Base-by-base conservation (phyloP, 2,329 filamentous ascomycete species). In the Colletotrichum trifolii region DNA sequence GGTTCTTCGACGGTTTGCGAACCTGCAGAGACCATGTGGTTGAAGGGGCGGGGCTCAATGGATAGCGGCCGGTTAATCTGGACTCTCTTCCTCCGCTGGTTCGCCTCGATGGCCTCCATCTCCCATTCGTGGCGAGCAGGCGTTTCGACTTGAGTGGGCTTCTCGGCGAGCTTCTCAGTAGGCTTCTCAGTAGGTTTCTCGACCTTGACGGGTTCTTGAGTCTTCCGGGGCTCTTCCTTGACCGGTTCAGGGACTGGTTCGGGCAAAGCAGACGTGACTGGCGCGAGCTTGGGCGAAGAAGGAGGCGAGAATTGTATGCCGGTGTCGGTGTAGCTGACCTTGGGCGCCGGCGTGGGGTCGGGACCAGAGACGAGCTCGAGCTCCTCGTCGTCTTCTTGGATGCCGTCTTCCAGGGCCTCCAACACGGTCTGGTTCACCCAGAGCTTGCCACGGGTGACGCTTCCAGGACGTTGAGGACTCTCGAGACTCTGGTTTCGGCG, bases 221-320 rank as follows among this genome's bases (percentile, higher is more conserved):
- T 72, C 45, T 71, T 54, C 64, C 72, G 15, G 42, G 67, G 54
- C 25, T 25, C 25, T 5, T 25, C 25, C 25, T 5, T 25, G 25
- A 25, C 25, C 25, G 25, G 25, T 25, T 25, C 25, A 25, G 25
- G 25, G 25, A 25, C 25, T 5, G 81, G 81, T 61, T 86, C 83
- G 2, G 81, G 78, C 1, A 78, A 79, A 13, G 78, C 70, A 13
- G 79, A 74, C 69, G 82, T 80, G 53, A 69, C 70, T 0, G 82
- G 75, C 9, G 73, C 66, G 6, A 83, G 60, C 70, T 82, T 83
- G 1, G 93, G 93, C 2, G 93, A 96, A 3, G 90, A 85, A 2
- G 93, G 93, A 49, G 93, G 94, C 39, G 93, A 96, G 72, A 87
- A 96, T 75, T 97, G 94, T 38, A 93, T 84, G 4, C 89, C 92